phyloP scores from a whole-genome alignment of 441 rosid species.

The Erodium moschatum region DNA sequence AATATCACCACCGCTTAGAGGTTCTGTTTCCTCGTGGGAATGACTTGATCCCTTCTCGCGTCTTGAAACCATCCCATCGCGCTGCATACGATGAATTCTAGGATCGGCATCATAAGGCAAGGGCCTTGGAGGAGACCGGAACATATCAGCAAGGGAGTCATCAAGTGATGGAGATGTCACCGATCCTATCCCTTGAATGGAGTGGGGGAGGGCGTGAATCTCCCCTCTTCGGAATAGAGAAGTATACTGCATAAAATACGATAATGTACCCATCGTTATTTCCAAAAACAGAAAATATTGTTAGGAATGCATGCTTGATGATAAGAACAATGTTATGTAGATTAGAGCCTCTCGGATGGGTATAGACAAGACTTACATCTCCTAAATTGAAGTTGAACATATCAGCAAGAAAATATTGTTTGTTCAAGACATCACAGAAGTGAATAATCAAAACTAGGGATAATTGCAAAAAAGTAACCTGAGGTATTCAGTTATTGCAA shows the following conservation, averaged over 20 bases:
- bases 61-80: conserved; percentile 42
- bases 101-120: conserved; percentile 84
- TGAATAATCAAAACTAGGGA: too few relatives aligned
- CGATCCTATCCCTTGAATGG: conserved; percentile 61
- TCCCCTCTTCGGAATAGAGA: conserved; percentile 64
- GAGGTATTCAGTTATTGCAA: too few relatives aligned
- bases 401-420: too few relatives aligned
- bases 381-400: neutral
- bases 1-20: conserved; percentile 49
- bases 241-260: conserved; percentile 41
- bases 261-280: neutral
- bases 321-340: neutral
- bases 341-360: too few relatives aligned
- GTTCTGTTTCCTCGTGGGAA: conserved; percentile 67
- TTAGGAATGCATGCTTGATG: too few relatives aligned
- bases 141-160: conserved; percentile 69
- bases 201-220: conserved; percentile 49
- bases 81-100: conserved; percentile 46
- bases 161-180: conserved; percentile 53
- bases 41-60: conserved; percentile 74
- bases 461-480: too few relatives aligned
- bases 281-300: too few relatives aligned
- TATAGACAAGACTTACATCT: neutral
- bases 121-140: conserved; percentile 84
- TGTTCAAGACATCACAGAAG: neutral